phyloP scores from a whole-genome alignment of 352 stramenopile genomes.

The Phytophthora boehmeriae region DNA sequence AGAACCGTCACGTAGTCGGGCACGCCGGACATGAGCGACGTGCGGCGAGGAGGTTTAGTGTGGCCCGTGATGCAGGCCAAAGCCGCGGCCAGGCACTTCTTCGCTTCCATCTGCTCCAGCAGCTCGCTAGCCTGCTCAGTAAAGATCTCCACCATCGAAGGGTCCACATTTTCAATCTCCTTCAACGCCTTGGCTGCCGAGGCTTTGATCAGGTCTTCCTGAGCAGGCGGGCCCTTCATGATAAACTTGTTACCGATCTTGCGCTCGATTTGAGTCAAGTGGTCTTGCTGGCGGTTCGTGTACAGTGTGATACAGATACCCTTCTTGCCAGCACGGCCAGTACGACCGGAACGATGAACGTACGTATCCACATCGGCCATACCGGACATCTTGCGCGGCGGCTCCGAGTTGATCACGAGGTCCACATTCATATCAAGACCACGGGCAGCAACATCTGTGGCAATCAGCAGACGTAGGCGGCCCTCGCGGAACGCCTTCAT shows the following conservation, averaged over 20 bases:
- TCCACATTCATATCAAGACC: constrained; percentile 98
- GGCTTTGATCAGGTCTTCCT: constrained; percentile 89
- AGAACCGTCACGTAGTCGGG: constrained; percentile 90
- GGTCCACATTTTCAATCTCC: constrained; percentile 84
- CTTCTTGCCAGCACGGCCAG: constrained; percentile 95
- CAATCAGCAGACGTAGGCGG: constrained; percentile 94
- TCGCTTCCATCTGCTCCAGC: constrained; percentile 61
- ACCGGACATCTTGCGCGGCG: constrained; percentile 79
- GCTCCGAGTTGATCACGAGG: constrained; percentile 97
- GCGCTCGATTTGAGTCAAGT: constrained; percentile 85
- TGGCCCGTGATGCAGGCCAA: constrained; percentile 92
- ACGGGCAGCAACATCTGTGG: constrained; percentile 96
- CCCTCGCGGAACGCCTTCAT: constrained; percentile 97
- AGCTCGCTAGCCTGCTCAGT: constrained; percentile 70
- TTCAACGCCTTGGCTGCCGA: constrained; percentile 84
- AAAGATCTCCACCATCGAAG: constrained; percentile 78
- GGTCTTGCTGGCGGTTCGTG: constrained; percentile 80
- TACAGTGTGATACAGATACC: constrained; percentile 98
- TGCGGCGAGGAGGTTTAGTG: constrained; percentile 74
- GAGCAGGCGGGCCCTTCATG: constrained; percentile 83
- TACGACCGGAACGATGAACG: constrained; percentile 97
- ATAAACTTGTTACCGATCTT: constrained; percentile 91
- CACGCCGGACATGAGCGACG: constrained; percentile 90
- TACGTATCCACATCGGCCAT: constrained; percentile 97
- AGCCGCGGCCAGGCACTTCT: constrained; percentile 77